A percentile compares a stretch with the other conserved stretches of the same genome.
phyloP scores from a whole-genome alignment of 179 eudicot genomes.

The Silene noctiflora region DNA sequence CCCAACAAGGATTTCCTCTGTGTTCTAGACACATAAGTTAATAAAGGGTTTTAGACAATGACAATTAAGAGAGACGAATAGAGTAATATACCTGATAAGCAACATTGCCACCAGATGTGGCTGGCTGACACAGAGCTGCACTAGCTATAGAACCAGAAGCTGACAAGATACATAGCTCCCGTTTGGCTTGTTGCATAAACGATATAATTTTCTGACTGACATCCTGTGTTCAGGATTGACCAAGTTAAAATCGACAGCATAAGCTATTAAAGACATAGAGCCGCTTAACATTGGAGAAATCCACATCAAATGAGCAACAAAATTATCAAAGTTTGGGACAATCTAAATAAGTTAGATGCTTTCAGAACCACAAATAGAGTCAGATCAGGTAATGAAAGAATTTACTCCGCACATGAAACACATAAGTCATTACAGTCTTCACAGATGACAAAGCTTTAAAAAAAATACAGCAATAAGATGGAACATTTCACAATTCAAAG shows the following conservation, averaged over 20 bases:
- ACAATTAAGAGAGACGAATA: neutral
- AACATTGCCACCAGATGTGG: constrained; percentile 70
- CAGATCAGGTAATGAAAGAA: neutral
- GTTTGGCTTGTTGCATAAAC: constrained; percentile 65
- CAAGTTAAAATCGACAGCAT: neutral
- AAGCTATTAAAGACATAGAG: neutral
- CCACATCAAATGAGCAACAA: neutral
- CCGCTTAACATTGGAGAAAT: neutral
- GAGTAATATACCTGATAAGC: constrained; percentile 55
- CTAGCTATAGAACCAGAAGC: constrained; percentile 69
- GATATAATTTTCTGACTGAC: constrained; percentile 63
- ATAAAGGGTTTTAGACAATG: neutral
- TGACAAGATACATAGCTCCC: constrained; percentile 66
- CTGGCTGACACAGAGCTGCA: constrained; percentile 73
- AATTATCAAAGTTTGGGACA: neutral
- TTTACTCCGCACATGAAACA: neutral
- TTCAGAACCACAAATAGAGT: neutral
- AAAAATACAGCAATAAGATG: neutral
- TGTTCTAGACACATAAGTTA: neutral
- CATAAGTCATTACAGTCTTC: neutral
- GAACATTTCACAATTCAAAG: neutral
- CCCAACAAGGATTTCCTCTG: neutral
- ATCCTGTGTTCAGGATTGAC: constrained; percentile 38
- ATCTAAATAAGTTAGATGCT: neutral
- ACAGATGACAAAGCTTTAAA: neutral